Base-by-base conservation (phyloP, 176 grass and related monocot species). In the Chrysopogon serrulatus region DNA sequence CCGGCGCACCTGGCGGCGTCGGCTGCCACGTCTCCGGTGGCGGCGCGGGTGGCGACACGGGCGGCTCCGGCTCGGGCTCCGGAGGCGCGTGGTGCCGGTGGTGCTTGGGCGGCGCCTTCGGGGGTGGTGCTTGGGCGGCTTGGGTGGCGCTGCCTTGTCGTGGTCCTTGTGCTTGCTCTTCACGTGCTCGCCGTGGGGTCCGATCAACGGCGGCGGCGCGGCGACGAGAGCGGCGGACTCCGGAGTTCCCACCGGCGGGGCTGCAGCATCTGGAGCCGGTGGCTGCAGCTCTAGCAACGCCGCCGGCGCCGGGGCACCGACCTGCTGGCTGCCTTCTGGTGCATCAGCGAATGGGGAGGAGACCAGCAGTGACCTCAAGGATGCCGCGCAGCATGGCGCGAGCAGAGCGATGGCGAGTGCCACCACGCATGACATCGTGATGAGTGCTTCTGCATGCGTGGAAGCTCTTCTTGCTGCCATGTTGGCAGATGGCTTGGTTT, bases 401-500 rank as follows among this genome's bases (percentile, higher is more conserved):
- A 88, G 39, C 68, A 80, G 8, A 5, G n/a, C 60, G 1, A 84
- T 7, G 60, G 82, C 1, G 36, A 88, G 24, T 10, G 23, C 82
- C 28, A n/a, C n/a, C n/a, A n/a, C n/a, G n/a, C n/a, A n/a, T n/a
- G n/a, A n/a, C n/a, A n/a, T n/a, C n/a, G n/a, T n/a, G n/a, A n/a
- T n/a, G n/a, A 35, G 12, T 33, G 24, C 74, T 26, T 63, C 18
- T 24, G 39, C 42, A 54, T 2, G 42, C 34, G 13, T 33, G 26
- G 33, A 64, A 6, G 65, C 17, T 72, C 26, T 33, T 74, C 76
- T 67, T 47, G 76, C 17, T n/a, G 44, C 81, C 87, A 87, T 80
- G n/a, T 35, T 84, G 74, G 16, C 21, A 37, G 5, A 40, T 37
- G 21, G 12, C 69, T 81, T 26, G 77, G 16, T 34, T 80, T 76